Evolutionary conservation across 108 stramenopile species (phyloP), one percentile per base, ranked within the genome.

Genomic region (Stephanodiscus triporus): DNA sequence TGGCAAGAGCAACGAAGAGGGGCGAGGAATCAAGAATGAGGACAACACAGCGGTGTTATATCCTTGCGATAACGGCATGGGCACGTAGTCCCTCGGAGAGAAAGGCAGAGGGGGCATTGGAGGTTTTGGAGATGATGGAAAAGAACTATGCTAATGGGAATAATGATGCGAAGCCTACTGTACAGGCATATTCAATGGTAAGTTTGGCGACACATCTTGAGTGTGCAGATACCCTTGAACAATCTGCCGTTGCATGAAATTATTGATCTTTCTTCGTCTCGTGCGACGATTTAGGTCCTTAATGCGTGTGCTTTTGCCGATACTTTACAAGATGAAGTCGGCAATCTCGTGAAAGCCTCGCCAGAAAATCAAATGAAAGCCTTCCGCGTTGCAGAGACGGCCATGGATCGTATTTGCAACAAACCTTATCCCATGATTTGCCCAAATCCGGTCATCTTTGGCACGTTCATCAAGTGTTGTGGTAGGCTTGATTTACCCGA

Each of bases 381-480:
- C 24, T 91, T 88, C 66, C 54, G 75, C n/a, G 85, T 91, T 75
- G 90, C 90, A 7, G 74, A 77, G 20, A 29, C 65, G 11, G 61
- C 77, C 54, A 67, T 91, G 68, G 61, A 73, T 48, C 82, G 87
- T 34, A 60, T 89, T 32, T n/a, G 64, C 32, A 66, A 61, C 9
- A 38, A 82, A 49, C 58, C 84, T 8, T 66, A 76, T 20, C 63
- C 69, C 9, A 65, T 57, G 0, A 53, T 79, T 10, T 17, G 38
- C 54, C 89, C 89, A 22, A 67, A 63, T 23, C 78, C 76, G 40
- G 64, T 81, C 29, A 82, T 84, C 9, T 92, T 76, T 56, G 91
- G 86, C 19, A 89, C 88, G 57, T 88, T 87, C 59, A 85, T 92
- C 53, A 87, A 92, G 69, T 89, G 87, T 24, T 88, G 87, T 68